Evolutionary conservation across 2,329 filamentous ascomycete genomes (phyloP), one percentile per base, ranked within the genome.

Genomic region (Thielaviopsis ethacetica): DNA sequence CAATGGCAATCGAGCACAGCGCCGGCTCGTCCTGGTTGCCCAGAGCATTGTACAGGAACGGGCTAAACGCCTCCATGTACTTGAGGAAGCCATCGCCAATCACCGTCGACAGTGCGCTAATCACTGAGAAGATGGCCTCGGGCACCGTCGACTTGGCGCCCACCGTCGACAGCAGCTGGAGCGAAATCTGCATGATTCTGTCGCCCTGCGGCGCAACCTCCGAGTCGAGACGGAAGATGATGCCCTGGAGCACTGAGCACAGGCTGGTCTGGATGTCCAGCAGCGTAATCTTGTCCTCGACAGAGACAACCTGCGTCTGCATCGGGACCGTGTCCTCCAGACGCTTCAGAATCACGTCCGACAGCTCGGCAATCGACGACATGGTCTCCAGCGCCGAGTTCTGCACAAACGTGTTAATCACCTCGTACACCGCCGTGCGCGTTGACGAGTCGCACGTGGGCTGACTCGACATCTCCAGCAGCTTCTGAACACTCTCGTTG

Each of bases 251-350:
- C 49, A 97, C 93, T 58, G 88, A 94, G 70, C 85, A 86, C 67
- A 98, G 78, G 71, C 91, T 96, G 56, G 91, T 96, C 75, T 97
- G 93, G 81, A 98, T 95, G 72, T 98, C 93, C 70, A 97, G 91
- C 3, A 98, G 79, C 5, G 88, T 94, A 64, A 97, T 89, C 71
- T 85, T 91, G 73, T 98, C 93, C 72, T 98, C 93, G 27, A 96
- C 88, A 68, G 91, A 96, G 65, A 97, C 91, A 61, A 97, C 89
- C 74, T 98, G 93, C 65, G 81, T 79, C 71, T 95, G 90, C 73
- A 98, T 83, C 38, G 85, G 84, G 58, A 97, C 77, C 0, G 93
- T 96, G 70, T 89, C 86, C 73, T 95, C 88, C 27, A 98, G 77
- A 61, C 93, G 87, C 74, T 94, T 86, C 62, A 98, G 81, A 64